Percentiles rank a stretch among this genome's conserved stretches.
Evolutionary conservation across 306 rosid species (phyloP).

Genomic region (Alnus rubra): DNA sequence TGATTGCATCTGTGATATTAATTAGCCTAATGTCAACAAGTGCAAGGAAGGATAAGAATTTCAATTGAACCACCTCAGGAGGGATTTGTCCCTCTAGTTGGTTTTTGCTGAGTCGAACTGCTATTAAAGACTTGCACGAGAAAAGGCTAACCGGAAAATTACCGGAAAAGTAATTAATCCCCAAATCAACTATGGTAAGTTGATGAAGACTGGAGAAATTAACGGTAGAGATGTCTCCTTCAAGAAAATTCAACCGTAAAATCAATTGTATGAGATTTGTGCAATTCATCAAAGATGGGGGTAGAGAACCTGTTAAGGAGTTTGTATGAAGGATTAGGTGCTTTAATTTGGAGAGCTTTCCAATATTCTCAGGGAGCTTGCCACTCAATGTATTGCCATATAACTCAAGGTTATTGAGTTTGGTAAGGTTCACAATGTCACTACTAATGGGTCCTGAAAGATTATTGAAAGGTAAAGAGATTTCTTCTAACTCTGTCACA

Average conservation of each 20-base stretch:
- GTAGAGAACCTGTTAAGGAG: conserved; percentile 2
- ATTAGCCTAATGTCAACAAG: not conserved
- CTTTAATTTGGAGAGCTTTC: conserved; percentile 13
- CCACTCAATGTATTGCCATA: not conserved
- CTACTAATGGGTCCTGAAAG: not conserved
- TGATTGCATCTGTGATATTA: conserved; percentile 3
- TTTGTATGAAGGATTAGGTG: not conserved
- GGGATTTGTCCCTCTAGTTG: too few relatives aligned
- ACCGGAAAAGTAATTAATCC: not conserved
- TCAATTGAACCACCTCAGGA: not conserved
- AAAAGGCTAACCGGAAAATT: not conserved
- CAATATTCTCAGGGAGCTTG: not conserved
- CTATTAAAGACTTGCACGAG: conserved; percentile 2
- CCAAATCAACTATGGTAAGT: not conserved
- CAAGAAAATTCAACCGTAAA: not conserved
- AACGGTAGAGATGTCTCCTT: not conserved
- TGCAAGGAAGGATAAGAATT: conserved; percentile 5
- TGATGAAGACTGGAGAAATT: not conserved
- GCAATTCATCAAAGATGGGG: conserved; percentile 11
- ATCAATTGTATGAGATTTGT: not conserved
- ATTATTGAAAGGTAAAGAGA: not conserved
- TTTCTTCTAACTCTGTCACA: not conserved
- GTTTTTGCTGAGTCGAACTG: not conserved
- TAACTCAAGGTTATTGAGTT: conserved; percentile 4
- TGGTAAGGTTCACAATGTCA: not conserved